Evolutionary conservation across 208 protist genomes (phyloP), one percentile per base, ranked within the genome.

Genomic region (Leishmania amazonensis): DNA sequence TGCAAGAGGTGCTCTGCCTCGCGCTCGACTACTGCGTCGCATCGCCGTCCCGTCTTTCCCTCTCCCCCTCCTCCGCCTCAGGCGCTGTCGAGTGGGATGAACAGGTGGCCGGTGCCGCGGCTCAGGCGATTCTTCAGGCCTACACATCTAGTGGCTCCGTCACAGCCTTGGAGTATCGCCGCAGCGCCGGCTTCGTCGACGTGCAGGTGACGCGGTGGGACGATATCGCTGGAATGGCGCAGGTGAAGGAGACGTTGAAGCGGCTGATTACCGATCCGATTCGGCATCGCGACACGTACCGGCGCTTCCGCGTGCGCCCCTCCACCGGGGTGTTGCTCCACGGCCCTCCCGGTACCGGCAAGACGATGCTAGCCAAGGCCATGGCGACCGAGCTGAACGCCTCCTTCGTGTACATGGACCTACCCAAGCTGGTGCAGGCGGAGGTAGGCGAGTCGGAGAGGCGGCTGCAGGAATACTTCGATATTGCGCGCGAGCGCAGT

Each of bases 371-470:
- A 31, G 97, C 94, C 28, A 93, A 95, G 79, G 98, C 97, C 15
- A 93, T 99, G 87, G 97, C 97, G 13, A 96, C 90, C 38, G 90
- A 99, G 81, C 81, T 94, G 47, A 88, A 96, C 68, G 90, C 91
- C 8, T 94, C 95, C 28, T 99, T 99, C 77, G 87, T 99, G 45
- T 96, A 91, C 81, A 87, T 99, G 11, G 90, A 93, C 80, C 88
- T 98, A 7, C 93, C 93, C 6, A 79, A 89, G 70, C 88, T 99
- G 19, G 92, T 97, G 64, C 90, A 91, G 68, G 89, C 96, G 53
- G 98, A 95, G 80, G 88, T 98, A n/a, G 98, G 98, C 19, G 96
- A 98, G 81, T 94, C 94, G 11, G 96, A 99, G 86, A 84, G 96
- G 79, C 81, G 88, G 54, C 85, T 99, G 71, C 87, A 88, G 53